A percentile compares a stretch with the other conserved stretches of the same genome.
These are phyloP conservation scores for Penicillium taxi DNA, from an alignment of 495 filamentous ascomycete species.

Conservation along the genomic window DNA sequence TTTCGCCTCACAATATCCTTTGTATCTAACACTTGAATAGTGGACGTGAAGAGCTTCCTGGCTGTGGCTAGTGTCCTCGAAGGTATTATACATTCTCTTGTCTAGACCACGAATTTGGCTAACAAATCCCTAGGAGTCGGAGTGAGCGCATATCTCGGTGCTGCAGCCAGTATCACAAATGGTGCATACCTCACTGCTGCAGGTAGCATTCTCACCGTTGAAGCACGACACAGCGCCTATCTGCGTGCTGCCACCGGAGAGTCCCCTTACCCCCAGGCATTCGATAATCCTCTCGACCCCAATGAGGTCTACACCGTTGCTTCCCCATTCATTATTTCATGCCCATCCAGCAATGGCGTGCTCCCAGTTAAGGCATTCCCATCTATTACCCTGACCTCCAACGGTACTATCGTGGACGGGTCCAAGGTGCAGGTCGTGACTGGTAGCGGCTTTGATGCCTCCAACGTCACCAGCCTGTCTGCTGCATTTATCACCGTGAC, in stretches of 20 bases:
- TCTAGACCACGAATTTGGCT: too few species aligned
- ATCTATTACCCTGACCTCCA: conserved; percentile 20
- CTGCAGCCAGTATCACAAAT: conserved; percentile 48
- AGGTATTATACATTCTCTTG: conserved; percentile 5
- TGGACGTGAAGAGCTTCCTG: conserved; percentile 40
- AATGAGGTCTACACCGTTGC: conserved; percentile 57
- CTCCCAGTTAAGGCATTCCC: conserved; percentile 55
- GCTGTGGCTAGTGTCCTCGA: conserved; percentile 48
- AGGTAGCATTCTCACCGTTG: conserved; percentile 53
- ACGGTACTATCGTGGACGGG: conserved; percentile 9
- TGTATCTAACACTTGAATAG: too few species aligned
- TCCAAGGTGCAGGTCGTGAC: conserved; percentile 9
- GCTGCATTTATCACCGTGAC: conserved; percentile 35
- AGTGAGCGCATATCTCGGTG: conserved; percentile 53
- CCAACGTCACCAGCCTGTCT: background rate
- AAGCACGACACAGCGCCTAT: conserved; percentile 53
- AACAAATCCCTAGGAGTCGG: conserved; percentile 39
- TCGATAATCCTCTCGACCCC: conserved; percentile 49
- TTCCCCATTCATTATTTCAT: conserved; percentile 49
- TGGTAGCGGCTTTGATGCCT: conserved; percentile 10
- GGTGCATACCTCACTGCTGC: conserved; percentile 50
- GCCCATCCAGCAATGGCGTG: conserved; percentile 44
- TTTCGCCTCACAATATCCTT: too few species aligned
- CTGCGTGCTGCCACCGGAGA: conserved; percentile 44
- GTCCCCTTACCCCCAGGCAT: conserved; percentile 46